Percentiles rank a stretch among this genome's conserved stretches.
Conservation (phyloP, 2,329 filamentous ascomycete species). For the Phialocephala sp. region DNA sequence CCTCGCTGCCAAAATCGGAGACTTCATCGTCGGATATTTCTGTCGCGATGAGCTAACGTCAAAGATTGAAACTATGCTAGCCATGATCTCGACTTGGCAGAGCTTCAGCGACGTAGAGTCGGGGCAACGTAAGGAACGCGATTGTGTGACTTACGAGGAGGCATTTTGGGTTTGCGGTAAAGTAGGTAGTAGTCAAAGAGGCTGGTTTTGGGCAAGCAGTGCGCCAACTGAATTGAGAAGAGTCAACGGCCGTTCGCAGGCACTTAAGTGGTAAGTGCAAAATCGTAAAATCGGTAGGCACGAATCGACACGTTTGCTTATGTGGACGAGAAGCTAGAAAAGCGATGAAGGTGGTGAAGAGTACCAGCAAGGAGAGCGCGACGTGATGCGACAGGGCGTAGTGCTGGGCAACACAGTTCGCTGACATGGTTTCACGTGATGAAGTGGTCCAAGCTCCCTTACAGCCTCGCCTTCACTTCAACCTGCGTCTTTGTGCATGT, state of each 20-base stretch:
- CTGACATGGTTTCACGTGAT: background rate
- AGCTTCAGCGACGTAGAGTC: conserved; percentile 12
- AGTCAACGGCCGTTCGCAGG: background rate
- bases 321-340: background rate
- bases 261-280: background rate
- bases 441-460: background rate
- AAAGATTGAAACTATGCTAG: conserved; percentile 19
- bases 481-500: background rate
- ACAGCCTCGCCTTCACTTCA: too few species aligned
- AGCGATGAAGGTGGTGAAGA: background rate
- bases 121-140: background rate
- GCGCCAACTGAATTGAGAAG: background rate
- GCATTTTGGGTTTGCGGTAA: conserved; percentile 33
- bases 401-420: background rate
- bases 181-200: conserved; percentile 3
- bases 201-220: conserved; percentile 3
- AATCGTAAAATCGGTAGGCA: background rate
- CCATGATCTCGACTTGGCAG: conserved; percentile 17
- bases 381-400: background rate
- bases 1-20: conserved; percentile 46
- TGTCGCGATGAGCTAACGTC: conserved; percentile 33
- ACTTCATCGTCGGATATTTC: conserved; percentile 41
- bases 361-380: background rate
- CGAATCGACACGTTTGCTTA: background rate
- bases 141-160: conserved; percentile 40